Evolutionary conservation across 805 yeast species (phyloP).

Genomic region (Cyberlindnera bimundalis): DNA sequence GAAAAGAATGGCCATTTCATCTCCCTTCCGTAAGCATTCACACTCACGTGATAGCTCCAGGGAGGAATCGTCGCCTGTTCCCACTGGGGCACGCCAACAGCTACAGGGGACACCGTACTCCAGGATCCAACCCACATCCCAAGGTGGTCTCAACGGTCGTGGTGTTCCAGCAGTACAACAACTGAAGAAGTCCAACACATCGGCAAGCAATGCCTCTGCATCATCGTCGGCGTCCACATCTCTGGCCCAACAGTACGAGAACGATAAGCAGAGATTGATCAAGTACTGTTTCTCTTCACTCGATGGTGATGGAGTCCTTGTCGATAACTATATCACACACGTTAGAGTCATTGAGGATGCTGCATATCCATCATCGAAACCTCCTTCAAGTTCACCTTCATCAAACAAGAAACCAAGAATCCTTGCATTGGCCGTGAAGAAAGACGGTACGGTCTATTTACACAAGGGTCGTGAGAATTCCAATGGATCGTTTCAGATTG

Average conservation of each 20-base stretch:
- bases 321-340: slow-evolving; percentile 71
- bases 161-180: slow-evolving; percentile 2
- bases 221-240: slow-evolving; percentile 30
- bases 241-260: slow-evolving; percentile 56
- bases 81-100: neutral
- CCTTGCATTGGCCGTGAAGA: slow-evolving; percentile 52
- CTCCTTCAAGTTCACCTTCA: slow-evolving; percentile 50
- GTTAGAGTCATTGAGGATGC: slow-evolving; percentile 73
- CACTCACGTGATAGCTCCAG: slow-evolving; percentile 32
- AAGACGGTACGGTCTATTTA: slow-evolving; percentile 62
- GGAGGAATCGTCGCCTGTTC: slow-evolving; percentile 20
- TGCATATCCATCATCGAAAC: slow-evolving; percentile 62
- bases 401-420: slow-evolving; percentile 59
- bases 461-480: slow-evolving; percentile 84
- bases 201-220: slow-evolving; percentile 25
- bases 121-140: neutral
- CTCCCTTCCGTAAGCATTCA: slow-evolving; percentile 34
- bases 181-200: slow-evolving; percentile 30
- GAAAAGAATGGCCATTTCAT: slow-evolving; percentile 29
- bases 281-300: slow-evolving; percentile 46
- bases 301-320: slow-evolving; percentile 39
- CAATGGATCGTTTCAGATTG: slow-evolving; percentile 78
- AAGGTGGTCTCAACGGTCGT: no score
- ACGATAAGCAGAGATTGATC: slow-evolving; percentile 47
- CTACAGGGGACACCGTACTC: slow-evolving; percentile 5